These are phyloP conservation scores for Dictyostelium intermedium DNA, from an alignment of 78 protist genomes.

Conservation along the genomic window DNA sequence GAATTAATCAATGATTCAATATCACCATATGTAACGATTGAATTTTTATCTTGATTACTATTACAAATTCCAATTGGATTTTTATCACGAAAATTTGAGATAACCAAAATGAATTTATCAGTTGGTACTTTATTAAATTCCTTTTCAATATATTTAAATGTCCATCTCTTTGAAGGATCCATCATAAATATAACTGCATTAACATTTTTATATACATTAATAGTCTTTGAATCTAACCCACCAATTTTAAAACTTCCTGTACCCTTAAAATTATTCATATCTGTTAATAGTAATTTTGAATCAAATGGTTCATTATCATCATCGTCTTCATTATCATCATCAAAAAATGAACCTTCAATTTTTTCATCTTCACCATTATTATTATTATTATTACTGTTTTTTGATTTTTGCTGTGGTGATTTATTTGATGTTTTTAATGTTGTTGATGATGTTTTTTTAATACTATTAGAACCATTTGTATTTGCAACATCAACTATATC, in stretches of 20 bases:
- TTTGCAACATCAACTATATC: conserved; percentile 76
- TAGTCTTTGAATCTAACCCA: conserved; percentile 48
- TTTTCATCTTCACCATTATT: neutral
- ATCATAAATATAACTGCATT: conserved; percentile 63
- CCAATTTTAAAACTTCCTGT: conserved; percentile 52
- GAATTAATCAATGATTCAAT: conserved; percentile 1
- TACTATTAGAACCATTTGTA: neutral
- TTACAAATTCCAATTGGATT: conserved; percentile 24
- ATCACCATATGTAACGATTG: neutral
- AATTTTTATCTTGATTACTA: neutral
- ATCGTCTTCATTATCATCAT: neutral
- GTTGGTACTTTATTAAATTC: conserved; percentile 49
- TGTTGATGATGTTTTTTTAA: neutral
- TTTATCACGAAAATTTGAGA: conserved; percentile 47
- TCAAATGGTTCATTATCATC: neutral
- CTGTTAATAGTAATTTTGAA: neutral
- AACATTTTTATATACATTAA: conserved; percentile 58
- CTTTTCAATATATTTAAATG: conserved; percentile 40
- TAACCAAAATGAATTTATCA: conserved; percentile 15
- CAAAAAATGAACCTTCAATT: neutral
- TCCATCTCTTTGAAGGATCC: conserved; percentile 71
- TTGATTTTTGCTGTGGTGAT: neutral
- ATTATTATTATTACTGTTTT: neutral
- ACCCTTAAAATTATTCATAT: neutral
- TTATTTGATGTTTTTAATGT: neutral